Conservation (phyloP, 2,329 filamentous ascomycete genomes). For the Microascus cirrosus region DNA sequence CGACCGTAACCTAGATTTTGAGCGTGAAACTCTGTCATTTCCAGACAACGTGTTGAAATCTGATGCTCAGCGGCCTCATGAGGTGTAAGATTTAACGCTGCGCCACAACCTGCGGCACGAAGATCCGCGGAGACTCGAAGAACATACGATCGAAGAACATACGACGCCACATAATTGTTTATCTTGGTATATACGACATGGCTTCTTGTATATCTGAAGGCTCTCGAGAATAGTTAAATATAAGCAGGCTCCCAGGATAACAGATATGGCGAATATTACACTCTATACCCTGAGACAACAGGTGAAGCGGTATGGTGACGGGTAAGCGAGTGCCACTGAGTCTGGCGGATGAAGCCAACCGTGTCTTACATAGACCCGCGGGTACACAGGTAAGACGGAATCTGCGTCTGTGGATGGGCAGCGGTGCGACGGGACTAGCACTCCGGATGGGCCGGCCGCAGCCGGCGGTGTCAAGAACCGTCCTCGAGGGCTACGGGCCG, state of each 20-base stretch:
- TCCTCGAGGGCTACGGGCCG: neutral
- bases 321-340: neutral
- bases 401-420: neutral
- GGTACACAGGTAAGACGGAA: neutral
- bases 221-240: no score
- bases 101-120: no score
- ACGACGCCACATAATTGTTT: no score
- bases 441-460: neutral
- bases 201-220: neutral
- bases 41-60: no score
- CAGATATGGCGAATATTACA: neutral
- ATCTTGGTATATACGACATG: neutral
- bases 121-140: no score
- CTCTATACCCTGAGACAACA: neutral
- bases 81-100: no score
- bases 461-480: neutral
- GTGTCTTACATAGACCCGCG: neutral
- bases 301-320: neutral
- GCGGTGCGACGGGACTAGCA: neutral
- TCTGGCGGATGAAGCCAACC: neutral
- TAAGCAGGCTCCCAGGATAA: neutral
- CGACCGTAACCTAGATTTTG: no score
- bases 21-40: no score
- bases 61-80: no score
- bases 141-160: no score